phyloP scores from a whole-genome alignment of 2,329 filamentous ascomycete genomes.

The Epichloe typhina region DNA sequence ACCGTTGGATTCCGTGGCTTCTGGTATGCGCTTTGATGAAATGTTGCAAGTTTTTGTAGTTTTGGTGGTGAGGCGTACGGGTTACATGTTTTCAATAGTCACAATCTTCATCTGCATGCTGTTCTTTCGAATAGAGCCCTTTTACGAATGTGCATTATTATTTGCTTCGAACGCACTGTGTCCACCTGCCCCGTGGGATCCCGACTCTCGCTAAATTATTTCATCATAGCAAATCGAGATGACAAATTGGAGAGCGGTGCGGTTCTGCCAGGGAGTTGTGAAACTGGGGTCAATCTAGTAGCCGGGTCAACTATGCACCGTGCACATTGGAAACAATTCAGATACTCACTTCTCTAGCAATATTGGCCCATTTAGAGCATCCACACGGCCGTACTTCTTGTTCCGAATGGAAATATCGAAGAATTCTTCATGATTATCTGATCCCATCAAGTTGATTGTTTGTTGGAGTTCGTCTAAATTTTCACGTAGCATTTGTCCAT shows the following conservation, averaged over 20 bases:
- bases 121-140: neutral
- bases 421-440: conserved; percentile 89
- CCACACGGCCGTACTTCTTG: conserved; percentile 86
- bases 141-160: neutral
- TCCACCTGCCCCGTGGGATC: neutral
- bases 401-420: conserved; percentile 84
- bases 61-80: conserved; percentile 9
- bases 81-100: neutral
- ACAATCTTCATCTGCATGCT: neutral
- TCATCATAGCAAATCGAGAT: conserved; percentile 57
- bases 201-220: conserved; percentile 10
- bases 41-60: neutral
- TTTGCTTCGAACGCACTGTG: neutral
- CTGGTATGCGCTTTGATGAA: neutral
- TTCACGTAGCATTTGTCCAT: conserved; percentile 70
- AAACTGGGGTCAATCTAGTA: conserved; percentile 48
- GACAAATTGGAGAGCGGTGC: conserved; percentile 60
- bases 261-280: conserved; percentile 43
- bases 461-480: conserved; percentile 90
- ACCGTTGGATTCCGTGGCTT: neutral
- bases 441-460: conserved; percentile 76
- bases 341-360: conserved; percentile 73
- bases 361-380: conserved; percentile 76
- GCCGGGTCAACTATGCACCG: conserved; percentile 12
- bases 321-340: neutral